Percentiles rank a stretch among this genome's conserved stretches.
phyloP scores from a whole-genome alignment of 2,329 filamentous ascomycete genomes.

The Clathrospora elynae region DNA sequence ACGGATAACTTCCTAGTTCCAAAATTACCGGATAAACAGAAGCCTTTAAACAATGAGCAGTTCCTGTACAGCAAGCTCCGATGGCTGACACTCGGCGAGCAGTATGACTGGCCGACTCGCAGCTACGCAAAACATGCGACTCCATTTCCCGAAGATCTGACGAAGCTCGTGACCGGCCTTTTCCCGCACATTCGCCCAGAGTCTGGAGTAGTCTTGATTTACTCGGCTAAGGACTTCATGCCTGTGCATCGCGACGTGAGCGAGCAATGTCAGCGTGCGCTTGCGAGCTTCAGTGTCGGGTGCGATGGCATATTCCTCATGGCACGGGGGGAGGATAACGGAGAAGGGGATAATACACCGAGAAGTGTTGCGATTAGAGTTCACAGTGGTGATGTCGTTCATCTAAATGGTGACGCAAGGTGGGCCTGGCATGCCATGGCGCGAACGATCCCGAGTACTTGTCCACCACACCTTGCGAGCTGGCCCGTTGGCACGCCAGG shows the following conservation, averaged over 20 bases:
- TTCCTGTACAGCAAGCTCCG: constrained; percentile 81
- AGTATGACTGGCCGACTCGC: constrained; percentile 95
- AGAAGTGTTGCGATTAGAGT: constrained; percentile 54
- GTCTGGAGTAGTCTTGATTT: constrained; percentile 92
- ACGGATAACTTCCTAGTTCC: constrained; percentile 53
- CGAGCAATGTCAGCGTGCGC: constrained; percentile 78
- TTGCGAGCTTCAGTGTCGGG: constrained; percentile 87
- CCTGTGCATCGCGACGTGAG: constrained; percentile 94
- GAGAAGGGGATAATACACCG: constrained; percentile 36
- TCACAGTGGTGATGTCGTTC: constrained; percentile 84
- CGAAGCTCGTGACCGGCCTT: constrained; percentile 67
- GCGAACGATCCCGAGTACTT: constrained; percentile 79
- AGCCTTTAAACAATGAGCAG: constrained; percentile 70
- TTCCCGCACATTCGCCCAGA: constrained; percentile 83
- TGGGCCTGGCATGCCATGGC: constrained; percentile 97
- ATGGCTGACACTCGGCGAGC: constrained; percentile 93
- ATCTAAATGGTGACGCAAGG: constrained; percentile 80
- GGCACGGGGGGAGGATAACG: constrained; percentile 54
- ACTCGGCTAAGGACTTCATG: constrained; percentile 87
- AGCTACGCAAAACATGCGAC: constrained; percentile 75
- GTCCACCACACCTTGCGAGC: constrained; percentile 71
- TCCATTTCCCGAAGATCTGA: constrained; percentile 75
- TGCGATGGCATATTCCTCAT: constrained; percentile 89
- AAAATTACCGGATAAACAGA: constrained; percentile 73
- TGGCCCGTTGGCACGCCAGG: constrained; percentile 66